Conservation (phyloP, 2,329 filamentous ascomycete species). For the Colletotrichum sp. region DNA sequence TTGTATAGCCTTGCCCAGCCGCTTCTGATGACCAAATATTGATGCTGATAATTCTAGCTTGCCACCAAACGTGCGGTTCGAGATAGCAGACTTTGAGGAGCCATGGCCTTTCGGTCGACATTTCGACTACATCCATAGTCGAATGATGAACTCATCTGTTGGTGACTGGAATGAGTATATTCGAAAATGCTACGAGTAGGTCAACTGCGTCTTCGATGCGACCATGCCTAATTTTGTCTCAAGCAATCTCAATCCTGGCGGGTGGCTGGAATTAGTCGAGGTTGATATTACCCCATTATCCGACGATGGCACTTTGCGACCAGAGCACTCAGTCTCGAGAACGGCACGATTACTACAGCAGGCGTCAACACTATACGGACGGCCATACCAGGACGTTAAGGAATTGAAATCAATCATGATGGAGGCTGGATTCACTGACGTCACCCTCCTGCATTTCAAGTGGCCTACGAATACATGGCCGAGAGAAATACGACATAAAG, state of each 20-base stretch:
- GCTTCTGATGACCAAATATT: neutral
- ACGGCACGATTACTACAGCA: conserved; percentile 34
- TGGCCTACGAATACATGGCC: conserved; percentile 59
- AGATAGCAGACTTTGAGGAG: conserved; percentile 40
- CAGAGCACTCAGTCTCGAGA: conserved; percentile 28
- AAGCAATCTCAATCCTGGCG: conserved; percentile 17
- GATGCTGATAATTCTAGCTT: conserved; percentile 28
- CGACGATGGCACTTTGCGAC: conserved; percentile 43
- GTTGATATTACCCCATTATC: conserved; percentile 40
- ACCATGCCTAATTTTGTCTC: neutral
- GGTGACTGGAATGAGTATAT: conserved; percentile 59
- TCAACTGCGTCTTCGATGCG: neutral
- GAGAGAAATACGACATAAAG: conserved; percentile 53
- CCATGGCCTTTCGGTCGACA: conserved; percentile 33
- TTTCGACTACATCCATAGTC: conserved; percentile 65
- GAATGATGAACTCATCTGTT: conserved; percentile 59
- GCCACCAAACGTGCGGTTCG: conserved; percentile 41
- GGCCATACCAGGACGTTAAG: conserved; percentile 30
- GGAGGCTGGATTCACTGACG: conserved; percentile 58
- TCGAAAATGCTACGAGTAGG: conserved; percentile 43
- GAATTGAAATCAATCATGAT: conserved; percentile 42
- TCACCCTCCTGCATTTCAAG: conserved; percentile 51
- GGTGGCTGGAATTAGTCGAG: conserved; percentile 48
- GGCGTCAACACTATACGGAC: conserved; percentile 30
- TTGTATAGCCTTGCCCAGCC: conserved; percentile 24